Evolutionary conservation across 208 protist genomes (phyloP), one percentile per base, ranked within the genome.

Genomic region (Jaenimonas drosophilae): DNA sequence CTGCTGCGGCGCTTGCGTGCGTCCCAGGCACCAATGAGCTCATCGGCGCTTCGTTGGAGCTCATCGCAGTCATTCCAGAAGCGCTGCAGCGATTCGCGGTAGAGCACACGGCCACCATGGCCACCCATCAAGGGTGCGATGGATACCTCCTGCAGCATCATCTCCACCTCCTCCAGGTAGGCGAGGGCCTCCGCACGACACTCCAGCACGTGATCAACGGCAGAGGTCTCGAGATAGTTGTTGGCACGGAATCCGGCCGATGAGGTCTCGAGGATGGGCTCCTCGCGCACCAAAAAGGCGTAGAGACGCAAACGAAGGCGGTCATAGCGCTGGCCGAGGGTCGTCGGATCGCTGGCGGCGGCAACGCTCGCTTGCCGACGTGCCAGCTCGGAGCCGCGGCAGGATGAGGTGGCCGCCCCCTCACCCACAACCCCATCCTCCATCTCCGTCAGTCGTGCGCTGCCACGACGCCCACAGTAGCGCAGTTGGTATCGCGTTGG

Each of bases 251-350:
- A 67, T 5, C 42, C 49, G 9, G 54, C 63, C 25, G 81, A 45
- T 20, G 42, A 40, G 7, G 11, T 23, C 32, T 79, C 63, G 24
- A 90, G 41, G 41, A 54, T 59, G 25, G 76, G 50, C 29, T 82
- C 69, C 48, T 72, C 73, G 20, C 58, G 61, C 23, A 75, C 46
- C 11, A 81, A 51, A 32, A 81, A 89, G 23, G 69, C 59, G 50
- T 84, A 81, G 39, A 89, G 66, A 29, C 80, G 80, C 4, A 80
- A 43, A 16, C 75, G 69, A 49, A 86, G 59, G 21, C 52, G 27
- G 42, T 85, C 73, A 40, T 72, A 82, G 38, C 61, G 42, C 2
- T 70, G 59, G 3, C n/a, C 20, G n/a, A 64, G 23, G 19, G 47
- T 38, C 21, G 26, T 31, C 28, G 37, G 24, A 14, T 29, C 32